Percentiles rank a stretch among this genome's conserved stretches.
These are phyloP conservation scores for Ascocoryne sarcoides DNA, from an alignment of 2,329 filamentous ascomycete genomes.

Conservation along the genomic window DNA sequence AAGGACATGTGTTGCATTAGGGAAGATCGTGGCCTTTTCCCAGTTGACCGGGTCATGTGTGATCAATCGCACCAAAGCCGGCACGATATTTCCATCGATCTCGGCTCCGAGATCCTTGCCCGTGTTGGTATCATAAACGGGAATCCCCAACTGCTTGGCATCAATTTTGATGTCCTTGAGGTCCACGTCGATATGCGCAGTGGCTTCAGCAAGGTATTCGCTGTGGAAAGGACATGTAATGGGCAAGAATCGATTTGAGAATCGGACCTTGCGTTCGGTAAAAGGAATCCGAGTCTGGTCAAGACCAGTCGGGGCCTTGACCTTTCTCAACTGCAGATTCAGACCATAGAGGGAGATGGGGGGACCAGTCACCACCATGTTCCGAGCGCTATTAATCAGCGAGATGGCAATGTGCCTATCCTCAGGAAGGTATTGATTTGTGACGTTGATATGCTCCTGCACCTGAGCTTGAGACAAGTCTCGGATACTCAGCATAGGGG, in stretches of 20 bases:
- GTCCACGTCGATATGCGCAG: conserved; percentile 75
- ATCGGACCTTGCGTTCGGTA: conserved; percentile 92
- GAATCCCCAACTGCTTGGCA: conserved; percentile 64
- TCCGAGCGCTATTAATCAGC: conserved; percentile 91
- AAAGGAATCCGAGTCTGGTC: conserved; percentile 92
- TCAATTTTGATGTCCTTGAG: conserved; percentile 74
- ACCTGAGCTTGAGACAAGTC: conserved; percentile 82
- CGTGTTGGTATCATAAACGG: conserved; percentile 84
- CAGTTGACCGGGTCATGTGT: conserved; percentile 91
- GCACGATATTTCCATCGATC: conserved; percentile 71
- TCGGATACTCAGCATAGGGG: conserved; percentile 95
- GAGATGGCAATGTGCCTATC: conserved; percentile 94
- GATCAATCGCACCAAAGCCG: conserved; percentile 81
- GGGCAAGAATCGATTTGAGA: conserved; percentile 92
- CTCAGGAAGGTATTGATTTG: conserved; percentile 88
- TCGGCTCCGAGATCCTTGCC: conserved; percentile 72
- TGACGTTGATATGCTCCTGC: conserved; percentile 92
- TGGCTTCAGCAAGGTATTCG: conserved; percentile 78
- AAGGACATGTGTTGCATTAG: conserved; percentile 82
- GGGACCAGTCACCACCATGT: conserved; percentile 92
- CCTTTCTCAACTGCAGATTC: conserved; percentile 88
- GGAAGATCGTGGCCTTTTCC: conserved; percentile 91
- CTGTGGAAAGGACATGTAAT: conserved; percentile 99
- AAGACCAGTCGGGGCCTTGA: conserved; percentile 93
- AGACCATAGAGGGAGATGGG: conserved; percentile 94